Percentiles rank a stretch among this genome's conserved stretches.
These are phyloP conservation scores for Santalum album DNA, from an alignment of 164 flowering plant genomes.

Conservation along the genomic window DNA sequence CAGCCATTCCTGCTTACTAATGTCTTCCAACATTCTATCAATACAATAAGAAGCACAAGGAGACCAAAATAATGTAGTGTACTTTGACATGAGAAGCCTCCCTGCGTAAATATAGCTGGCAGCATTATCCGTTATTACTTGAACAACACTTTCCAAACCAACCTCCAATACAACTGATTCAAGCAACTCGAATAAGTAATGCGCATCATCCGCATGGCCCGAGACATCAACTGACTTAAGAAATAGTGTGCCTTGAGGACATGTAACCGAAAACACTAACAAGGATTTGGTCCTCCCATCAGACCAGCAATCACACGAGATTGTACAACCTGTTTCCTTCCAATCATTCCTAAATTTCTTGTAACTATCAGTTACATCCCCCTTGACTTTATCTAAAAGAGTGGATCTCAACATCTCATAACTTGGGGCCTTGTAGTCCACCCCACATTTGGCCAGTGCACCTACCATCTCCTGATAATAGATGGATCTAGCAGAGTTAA, in stretches of 20 bases:
- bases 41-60: conserved; percentile 74
- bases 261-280: conserved; percentile 41
- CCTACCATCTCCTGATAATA: conserved; percentile 65
- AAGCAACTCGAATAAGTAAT: conserved; percentile 43
- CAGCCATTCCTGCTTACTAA: conserved; percentile 49
- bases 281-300: conserved; percentile 41
- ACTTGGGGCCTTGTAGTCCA: conserved; percentile 54
- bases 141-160: conserved; percentile 65
- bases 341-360: conserved; percentile 42
- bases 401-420: conserved; percentile 42
- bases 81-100: conserved; percentile 50
- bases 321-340: conserved; percentile 61
- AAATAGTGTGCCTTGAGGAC: conserved; percentile 53
- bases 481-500: conserved; percentile 51
- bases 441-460: conserved; percentile 55
- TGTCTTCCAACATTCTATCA: conserved; percentile 57
- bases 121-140: conserved; percentile 53
- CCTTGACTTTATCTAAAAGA: conserved; percentile 49
- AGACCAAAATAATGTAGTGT: conserved; percentile 55
- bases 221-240: conserved; percentile 54
- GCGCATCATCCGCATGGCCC: conserved; percentile 45
- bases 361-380: conserved; percentile 33
- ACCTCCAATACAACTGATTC: conserved; percentile 53
- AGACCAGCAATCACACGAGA: conserved; percentile 53
- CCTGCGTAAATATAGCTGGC: conserved; percentile 50